phyloP scores from a whole-genome alignment of 2,329 filamentous ascomycete species.

The Pyrenophora graminea region DNA sequence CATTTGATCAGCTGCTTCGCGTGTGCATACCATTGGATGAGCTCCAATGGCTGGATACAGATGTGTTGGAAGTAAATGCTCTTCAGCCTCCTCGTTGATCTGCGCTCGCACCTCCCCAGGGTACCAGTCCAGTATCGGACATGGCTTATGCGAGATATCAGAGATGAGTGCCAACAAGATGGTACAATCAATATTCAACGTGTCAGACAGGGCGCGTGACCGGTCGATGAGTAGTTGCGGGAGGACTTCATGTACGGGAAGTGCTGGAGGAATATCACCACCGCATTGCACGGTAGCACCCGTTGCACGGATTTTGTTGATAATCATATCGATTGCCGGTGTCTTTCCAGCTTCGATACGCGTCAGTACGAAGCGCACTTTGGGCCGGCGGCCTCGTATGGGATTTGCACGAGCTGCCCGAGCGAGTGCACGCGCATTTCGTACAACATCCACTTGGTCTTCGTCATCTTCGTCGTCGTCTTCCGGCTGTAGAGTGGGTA shows the following conservation, averaged over 20 bases:
- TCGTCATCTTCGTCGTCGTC: constrained; percentile 54
- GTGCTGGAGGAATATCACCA: constrained; percentile 30
- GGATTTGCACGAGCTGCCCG: constrained; percentile 61
- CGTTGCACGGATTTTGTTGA: constrained; percentile 60
- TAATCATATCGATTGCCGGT: constrained; percentile 60
- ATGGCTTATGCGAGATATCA: constrained; percentile 67
- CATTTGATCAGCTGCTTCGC: constrained; percentile 68
- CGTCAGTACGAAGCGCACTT: constrained; percentile 64
- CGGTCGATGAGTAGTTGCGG: constrained; percentile 46
- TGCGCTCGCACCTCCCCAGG: constrained; percentile 67
- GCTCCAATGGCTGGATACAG: constrained; percentile 65
- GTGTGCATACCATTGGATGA: constrained; percentile 67
- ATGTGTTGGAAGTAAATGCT: constrained; percentile 63
- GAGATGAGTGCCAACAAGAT: constrained; percentile 73
- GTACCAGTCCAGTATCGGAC: constrained; percentile 55
- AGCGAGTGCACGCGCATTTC: constrained; percentile 62
- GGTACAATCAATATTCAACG: constrained; percentile 68
- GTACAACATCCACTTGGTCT: constrained; percentile 61
- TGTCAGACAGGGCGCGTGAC: constrained; percentile 47
- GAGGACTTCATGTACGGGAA: constrained; percentile 31
- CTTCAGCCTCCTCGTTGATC: constrained; percentile 65
- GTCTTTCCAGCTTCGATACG: constrained; percentile 58
- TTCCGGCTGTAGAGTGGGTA: constrained; percentile 23
- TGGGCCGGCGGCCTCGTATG: constrained; percentile 63
- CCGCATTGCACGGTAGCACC: constrained; percentile 48